phyloP scores from a whole-genome alignment of 352 stramenopile genomes.

The Pythium rhizo-oryzae region DNA sequence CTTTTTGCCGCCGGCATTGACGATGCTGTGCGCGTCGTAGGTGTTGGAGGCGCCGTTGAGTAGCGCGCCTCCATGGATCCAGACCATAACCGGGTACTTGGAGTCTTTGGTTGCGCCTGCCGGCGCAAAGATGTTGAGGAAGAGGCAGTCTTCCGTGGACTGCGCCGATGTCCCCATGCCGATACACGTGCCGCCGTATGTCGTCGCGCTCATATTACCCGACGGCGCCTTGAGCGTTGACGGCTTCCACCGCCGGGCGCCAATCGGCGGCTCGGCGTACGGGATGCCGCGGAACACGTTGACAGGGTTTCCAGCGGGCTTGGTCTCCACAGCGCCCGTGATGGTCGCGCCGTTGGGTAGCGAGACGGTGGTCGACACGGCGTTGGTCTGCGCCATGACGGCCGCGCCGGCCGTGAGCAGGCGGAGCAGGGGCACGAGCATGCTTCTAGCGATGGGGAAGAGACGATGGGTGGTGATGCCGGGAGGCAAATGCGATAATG shows the following conservation, averaged over 20 bases:
- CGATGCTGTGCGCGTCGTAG: background rate
- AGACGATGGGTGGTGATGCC: background rate
- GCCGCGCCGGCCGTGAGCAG: background rate
- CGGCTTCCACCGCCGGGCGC: slow-evolving; percentile 1
- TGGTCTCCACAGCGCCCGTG: background rate
- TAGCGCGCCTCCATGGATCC: slow-evolving; percentile 38
- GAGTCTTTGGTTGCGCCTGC: slow-evolving; percentile 14
- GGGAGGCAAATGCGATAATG: background rate
- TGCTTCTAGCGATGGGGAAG: background rate
- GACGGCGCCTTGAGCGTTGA: background rate
- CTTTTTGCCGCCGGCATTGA: slow-evolving; percentile 13
- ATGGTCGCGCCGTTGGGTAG: background rate
- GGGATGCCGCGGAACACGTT: slow-evolving; percentile 17
- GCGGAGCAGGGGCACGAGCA: background rate
- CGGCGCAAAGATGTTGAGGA: slow-evolving; percentile 37
- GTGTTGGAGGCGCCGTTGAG: slow-evolving; percentile 1
- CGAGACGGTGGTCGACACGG: background rate
- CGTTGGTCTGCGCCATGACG: background rate
- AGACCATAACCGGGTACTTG: slow-evolving; percentile 40
- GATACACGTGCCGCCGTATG: slow-evolving; percentile 4
- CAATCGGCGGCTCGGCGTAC: slow-evolving; percentile 8
- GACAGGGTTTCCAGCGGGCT: background rate
- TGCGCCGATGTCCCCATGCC: background rate
- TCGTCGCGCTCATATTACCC: slow-evolving; percentile 1
- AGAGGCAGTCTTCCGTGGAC: slow-evolving; percentile 37